Conservation (phyloP, 345 rosid species). For the Citrus unshiu region DNA sequence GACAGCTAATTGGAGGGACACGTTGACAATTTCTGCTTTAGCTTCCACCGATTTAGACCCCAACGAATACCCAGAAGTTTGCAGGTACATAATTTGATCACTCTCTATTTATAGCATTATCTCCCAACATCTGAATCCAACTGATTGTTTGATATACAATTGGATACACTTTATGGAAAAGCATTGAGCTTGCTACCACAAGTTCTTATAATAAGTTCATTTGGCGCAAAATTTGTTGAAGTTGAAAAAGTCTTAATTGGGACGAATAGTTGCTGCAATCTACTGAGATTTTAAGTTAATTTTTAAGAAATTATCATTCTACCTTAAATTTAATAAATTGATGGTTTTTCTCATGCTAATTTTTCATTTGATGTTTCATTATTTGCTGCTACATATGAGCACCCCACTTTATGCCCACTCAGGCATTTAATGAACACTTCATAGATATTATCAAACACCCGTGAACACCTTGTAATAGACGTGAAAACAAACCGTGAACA, state of each 20-base stretch:
- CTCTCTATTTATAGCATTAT: not conserved
- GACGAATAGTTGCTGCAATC: not conserved
- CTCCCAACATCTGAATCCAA: not conserved
- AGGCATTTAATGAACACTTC: too few species aligned
- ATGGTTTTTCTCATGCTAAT: not conserved
- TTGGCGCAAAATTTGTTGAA: not conserved
- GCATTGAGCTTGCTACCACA: not conserved
- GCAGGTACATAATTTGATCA: not conserved
- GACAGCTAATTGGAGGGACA: slow-evolving; percentile 33
- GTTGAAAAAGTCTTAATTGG: not conserved
- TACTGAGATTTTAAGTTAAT: not conserved
- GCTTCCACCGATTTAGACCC: not conserved
- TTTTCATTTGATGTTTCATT: too few species aligned
- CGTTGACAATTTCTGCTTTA: not conserved
- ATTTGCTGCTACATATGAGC: too few species aligned
- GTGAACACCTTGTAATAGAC: too few species aligned
- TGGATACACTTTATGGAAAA: not conserved
- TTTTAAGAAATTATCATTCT: too few species aligned
- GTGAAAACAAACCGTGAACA: too few species aligned
- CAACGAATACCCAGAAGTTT: not conserved
- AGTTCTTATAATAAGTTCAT: not conserved
- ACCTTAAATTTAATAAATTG: not conserved
- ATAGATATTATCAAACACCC: too few species aligned
- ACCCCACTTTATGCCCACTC: too few species aligned
- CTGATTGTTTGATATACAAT: not conserved